Evolutionary conservation across 1,284 basidiomycete species (phyloP), one percentile per base, ranked within the genome.

Genomic region (Heterobasidion annosum): DNA sequence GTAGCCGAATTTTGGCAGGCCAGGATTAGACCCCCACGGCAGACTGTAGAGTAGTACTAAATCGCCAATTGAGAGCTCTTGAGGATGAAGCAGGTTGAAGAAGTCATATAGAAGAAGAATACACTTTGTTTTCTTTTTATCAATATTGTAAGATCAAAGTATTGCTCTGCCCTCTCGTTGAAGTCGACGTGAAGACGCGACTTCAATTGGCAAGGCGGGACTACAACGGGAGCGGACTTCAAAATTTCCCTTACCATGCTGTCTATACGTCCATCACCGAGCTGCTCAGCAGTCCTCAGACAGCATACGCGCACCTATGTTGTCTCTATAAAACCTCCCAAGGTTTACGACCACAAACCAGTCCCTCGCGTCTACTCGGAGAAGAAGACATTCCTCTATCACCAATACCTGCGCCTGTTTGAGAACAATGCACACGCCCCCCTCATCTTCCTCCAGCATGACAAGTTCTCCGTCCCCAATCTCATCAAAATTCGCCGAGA

Each of bases 341-440:
- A 75, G 55, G 65, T 73, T 19, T 77, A 80, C 53, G 73, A 76
- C 6, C 68, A 78, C 15, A 83, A 81, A 61, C 70, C 71, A 47
- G 67, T 67, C 15, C 79, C 81, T 2, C 86, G 88, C 50, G 72
- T 77, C 57, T 91, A 86, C 65, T 75, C 73, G 54, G 79, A 81
- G 66, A 84, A 85, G 66, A 91, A 91, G 67, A 76, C 82, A 0
- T 82, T 79, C 68, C 84, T 89, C 67, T 87, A 82, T 70, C 76
- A 82, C 73, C 83, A 84, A 68, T 91, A 90, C 75, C 74, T 76
- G 54, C 74, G 72, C 58, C 78, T 89, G 57, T 75, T 91, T 60
- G 67, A 79, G 54, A 68, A 73, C 51, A 78, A 76, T 67, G 62
- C 68, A 33, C 63, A 71, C 34, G 73, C 78, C 5, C 85, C 88